Base-by-base conservation (phyloP, 2,329 filamentous ascomycete genomes). In the Huntiella savannae region DNA sequence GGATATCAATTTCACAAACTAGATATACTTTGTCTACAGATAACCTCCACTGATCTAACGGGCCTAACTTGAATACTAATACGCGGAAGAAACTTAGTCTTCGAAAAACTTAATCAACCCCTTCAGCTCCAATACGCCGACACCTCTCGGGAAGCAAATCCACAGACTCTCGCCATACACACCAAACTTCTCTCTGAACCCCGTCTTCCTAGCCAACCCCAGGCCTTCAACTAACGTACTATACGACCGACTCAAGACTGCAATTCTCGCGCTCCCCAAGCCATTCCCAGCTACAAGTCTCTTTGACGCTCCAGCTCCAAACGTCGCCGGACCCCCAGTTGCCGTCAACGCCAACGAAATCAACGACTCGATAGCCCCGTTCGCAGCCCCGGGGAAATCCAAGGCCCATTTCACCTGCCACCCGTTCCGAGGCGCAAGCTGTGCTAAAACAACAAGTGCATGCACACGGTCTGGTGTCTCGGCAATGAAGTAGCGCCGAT, bases 381-480 rank as follows among this genome's bases (percentile, higher is more conserved):
- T 83, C n/a, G 87, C 82, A 1, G 86, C 75, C 19, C 75, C 76
- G 0, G 86, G 87, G 69, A 95, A 94, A 62, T 95, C 85, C 46
- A 95, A 75, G n/a, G 82, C 82, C 68, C 91, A 94, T 66, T 95
- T 95, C 58, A 94, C 79, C 65, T 95, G 87, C 76, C 85, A 92
- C 46, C 87, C 87, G 58, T 92, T 75, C 33, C 74, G 68, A 2
- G 85, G 83, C 3, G 81, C 75, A 22, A 95, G 74, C 60, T 85
- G 82, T 45, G 82, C 82, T 55, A 95, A 68, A 6, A 88, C 78
- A n/a, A 88, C 79, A 49, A 95, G 72, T 33, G 81, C 79, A 37
- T 71, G 71, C 48, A 95, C 75, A 50, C 71, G 74, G 52, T 82
- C 82, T 12, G 82, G 72, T 56, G 82, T 82, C 53, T 79, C 71